Conservation (phyloP, 2,329 filamentous ascomycete species). For the Xylaria sp. region DNA sequence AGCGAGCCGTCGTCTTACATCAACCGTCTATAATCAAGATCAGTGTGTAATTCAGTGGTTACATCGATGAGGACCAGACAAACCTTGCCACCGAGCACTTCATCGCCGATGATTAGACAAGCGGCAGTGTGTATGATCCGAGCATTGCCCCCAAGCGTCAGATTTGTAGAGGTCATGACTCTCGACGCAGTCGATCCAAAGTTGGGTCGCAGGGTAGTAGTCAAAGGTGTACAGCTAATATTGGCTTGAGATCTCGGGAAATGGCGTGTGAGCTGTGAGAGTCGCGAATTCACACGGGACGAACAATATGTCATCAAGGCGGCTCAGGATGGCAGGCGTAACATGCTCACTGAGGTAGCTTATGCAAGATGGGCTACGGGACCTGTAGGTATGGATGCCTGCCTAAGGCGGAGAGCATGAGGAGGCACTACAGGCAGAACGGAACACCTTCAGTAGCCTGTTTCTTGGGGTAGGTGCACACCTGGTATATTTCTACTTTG, state of each 20-base stretch:
- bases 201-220: constrained; percentile 39
- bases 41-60: constrained; percentile 1
- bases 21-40: constrained; percentile 37
- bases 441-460: constrained; percentile 21
- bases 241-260: constrained; percentile 67
- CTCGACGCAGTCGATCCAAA: constrained; percentile 36
- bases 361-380: neutral
- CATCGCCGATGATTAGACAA: constrained; percentile 95
- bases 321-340: too few species aligned
- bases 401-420: neutral
- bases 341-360: too few species aligned
- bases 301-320: neutral
- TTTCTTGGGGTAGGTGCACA: neutral
- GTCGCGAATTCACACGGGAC: constrained; percentile 72
- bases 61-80: constrained; percentile 30
- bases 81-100: constrained; percentile 94
- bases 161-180: constrained; percentile 53
- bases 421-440: neutral
- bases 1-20: constrained; percentile 31
- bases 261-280: constrained; percentile 76
- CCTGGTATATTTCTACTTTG: neutral
- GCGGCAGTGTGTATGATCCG: constrained; percentile 86
- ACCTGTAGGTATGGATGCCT: neutral
- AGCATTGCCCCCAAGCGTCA: constrained; percentile 61
- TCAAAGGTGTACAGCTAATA: constrained; percentile 55